phyloP scores from a whole-genome alignment of 2,329 filamentous ascomycete genomes.

The Pseudogymnoascus sp. region DNA sequence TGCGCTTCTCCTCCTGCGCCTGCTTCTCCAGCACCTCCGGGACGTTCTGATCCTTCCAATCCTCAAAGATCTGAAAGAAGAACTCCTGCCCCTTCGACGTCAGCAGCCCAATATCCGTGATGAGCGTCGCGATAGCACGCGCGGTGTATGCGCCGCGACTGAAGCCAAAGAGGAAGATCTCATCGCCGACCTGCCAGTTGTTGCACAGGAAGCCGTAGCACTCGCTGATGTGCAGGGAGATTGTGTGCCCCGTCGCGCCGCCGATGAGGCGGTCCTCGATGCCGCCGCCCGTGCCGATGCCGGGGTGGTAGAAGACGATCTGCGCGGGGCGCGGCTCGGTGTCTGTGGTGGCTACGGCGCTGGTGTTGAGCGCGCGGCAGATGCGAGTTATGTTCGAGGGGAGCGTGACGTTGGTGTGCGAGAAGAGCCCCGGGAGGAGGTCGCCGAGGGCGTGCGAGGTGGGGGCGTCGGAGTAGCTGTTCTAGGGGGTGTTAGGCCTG shows the following conservation, averaged over 20 bases:
- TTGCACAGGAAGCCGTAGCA: slow-evolving; percentile 39
- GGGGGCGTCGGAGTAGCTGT: slow-evolving; percentile 4
- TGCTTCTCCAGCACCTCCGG: neutral
- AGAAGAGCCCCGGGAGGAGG: neutral
- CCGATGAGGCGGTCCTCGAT: slow-evolving; percentile 42
- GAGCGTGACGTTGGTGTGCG: slow-evolving; percentile 17
- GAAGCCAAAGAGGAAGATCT: slow-evolving; percentile 32
- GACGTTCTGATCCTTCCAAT: slow-evolving; percentile 28
- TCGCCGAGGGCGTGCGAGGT: neutral
- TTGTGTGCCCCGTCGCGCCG: slow-evolving; percentile 46
- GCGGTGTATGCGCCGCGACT: slow-evolving; percentile 34
- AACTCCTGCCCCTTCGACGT: slow-evolving; percentile 34
- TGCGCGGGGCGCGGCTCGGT: slow-evolving; percentile 32
- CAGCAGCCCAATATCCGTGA: slow-evolving; percentile 32
- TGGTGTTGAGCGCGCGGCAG: slow-evolving; percentile 45
- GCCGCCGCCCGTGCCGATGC: slow-evolving; percentile 47
- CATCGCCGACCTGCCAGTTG: slow-evolving; percentile 33
- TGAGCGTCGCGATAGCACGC: slow-evolving; percentile 28
- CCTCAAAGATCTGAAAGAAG: slow-evolving; percentile 35
- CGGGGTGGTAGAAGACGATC: slow-evolving; percentile 53
- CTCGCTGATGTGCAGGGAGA: slow-evolving; percentile 42
- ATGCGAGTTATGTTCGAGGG: slow-evolving; percentile 55
- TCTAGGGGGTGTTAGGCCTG: neutral
- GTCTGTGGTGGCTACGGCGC: slow-evolving; percentile 34
- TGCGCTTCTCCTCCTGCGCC: neutral